Base-by-base conservation (phyloP, 495 filamentous ascomycete genomes). In the Neurospora sp. region DNA sequence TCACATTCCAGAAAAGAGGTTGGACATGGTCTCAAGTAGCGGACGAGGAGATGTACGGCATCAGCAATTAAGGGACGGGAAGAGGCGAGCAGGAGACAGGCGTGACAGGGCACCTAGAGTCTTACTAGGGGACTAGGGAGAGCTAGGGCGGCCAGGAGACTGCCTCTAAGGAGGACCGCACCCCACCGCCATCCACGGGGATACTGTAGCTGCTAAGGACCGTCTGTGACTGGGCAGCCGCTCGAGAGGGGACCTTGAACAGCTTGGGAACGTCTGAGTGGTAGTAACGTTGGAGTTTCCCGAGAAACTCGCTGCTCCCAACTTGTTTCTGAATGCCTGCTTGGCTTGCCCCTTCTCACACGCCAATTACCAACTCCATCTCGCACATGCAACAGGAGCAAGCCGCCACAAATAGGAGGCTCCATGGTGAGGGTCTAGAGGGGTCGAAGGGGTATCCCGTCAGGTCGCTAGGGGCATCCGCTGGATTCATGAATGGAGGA, bases 1-100 rank as follows among this genome's bases (percentile, higher is more conserved):
- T 87, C 87, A 93, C 91, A 93, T 91, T 82, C 91, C 91, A 83
- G 91, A 92, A 77, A 93, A 91, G 80, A 93, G 88, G 80, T 89
- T 91, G 74, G 91, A 90, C 91, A 93, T 93, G 72, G 79, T 87
- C 79, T 75, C 38, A 38, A 48, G 46, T 31, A 71, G 71, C 16
- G 18, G 20, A 72, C 8, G 41, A 46, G 69, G 27, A 69, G 23
- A 48, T 62, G 54, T 62, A 62, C 54, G 54, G 54, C 54, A 66
- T 66, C 54, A 66, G 54, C 54, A 66, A 66, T 66, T 66, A 66
- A 66, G 54, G 39, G 20, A 66, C 40, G 38, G 39, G 66, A 69
- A 69, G 41, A 70, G 48, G 35, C 27, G 69, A 73, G 44, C 70
- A 72, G 72, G 66, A 38, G 62, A 39, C 38, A 73, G 48, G 46